These are phyloP conservation scores for Macrolepiota albuminosa DNA, from an alignment of 768 basidiomycete species.

Conservation along the genomic window DNA sequence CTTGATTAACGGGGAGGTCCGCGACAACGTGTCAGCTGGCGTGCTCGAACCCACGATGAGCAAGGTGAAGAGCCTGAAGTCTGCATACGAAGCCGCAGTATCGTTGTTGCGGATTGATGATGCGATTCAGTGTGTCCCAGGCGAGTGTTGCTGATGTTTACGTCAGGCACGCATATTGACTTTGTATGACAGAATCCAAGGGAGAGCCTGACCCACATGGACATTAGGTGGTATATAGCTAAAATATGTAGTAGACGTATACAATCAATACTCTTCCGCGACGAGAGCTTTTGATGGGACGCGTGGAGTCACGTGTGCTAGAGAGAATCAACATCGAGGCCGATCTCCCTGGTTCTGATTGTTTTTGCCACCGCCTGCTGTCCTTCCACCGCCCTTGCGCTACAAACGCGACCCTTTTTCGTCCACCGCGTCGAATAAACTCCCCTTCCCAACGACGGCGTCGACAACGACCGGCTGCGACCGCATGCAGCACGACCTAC, in stretches of 20 bases:
- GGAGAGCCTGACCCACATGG: conserved; percentile 70
- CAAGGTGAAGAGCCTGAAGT: conserved; percentile 96
- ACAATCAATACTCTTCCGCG: neutral
- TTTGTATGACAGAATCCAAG: conserved; percentile 52
- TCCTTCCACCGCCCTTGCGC: neutral
- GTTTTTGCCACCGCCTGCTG: conserved; percentile 13
- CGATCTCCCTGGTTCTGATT: conserved; percentile 12
- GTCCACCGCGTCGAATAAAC: conserved; percentile 5
- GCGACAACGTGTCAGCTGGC: conserved; percentile 92
- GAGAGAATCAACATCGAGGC: conserved; percentile 18
- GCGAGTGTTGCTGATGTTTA: conserved; percentile 36
- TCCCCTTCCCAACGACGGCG: conserved; percentile 9
- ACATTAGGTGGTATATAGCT: conserved; percentile 38
- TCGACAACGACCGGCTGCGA: conserved; percentile 25
- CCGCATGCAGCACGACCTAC: conserved; percentile 55
- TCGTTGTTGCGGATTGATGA: conserved; percentile 94
- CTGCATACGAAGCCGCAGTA: conserved; percentile 94
- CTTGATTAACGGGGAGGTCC: conserved; percentile 87
- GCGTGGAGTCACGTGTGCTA: conserved; percentile 20
- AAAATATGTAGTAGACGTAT: neutral
- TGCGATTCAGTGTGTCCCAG: conserved; percentile 87
- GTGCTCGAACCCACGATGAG: conserved; percentile 95
- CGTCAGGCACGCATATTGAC: conserved; percentile 2
- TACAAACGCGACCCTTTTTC: conserved; percentile 10
- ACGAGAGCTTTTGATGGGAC: conserved; percentile 4